A percentile compares a stretch with the other conserved stretches of the same genome.
Evolutionary conservation across 768 basidiomycete species (phyloP).

Genomic region (Krasilnikovozyma curviuscula): DNA sequence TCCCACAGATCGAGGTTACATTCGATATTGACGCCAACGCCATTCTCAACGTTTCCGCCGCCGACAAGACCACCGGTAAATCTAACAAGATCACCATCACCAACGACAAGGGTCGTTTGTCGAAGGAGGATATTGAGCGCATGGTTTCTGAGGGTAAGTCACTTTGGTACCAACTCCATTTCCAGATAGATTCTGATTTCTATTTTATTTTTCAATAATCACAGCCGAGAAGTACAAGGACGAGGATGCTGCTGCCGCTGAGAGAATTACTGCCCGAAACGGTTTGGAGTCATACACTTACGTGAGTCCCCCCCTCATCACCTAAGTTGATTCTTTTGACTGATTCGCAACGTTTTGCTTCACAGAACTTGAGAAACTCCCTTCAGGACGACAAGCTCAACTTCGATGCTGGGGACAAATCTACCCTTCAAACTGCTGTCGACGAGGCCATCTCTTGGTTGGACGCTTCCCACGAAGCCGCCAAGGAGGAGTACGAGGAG

Average conservation of each 20-base stretch:
- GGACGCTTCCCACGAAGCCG: slow-evolving; percentile 66
- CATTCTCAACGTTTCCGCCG: slow-evolving; percentile 84
- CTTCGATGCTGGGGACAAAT: slow-evolving; percentile 67
- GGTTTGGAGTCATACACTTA: slow-evolving; percentile 81
- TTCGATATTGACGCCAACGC: slow-evolving; percentile 94
- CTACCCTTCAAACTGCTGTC: slow-evolving; percentile 57
- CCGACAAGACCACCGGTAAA: slow-evolving; percentile 94
- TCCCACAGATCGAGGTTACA: slow-evolving; percentile 91
- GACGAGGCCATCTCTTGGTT: slow-evolving; percentile 71
- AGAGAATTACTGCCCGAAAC: slow-evolving; percentile 73
- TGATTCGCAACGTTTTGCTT: too few relatives aligned
- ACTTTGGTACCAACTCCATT: slow-evolving; percentile 21
- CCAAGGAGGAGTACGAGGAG: slow-evolving; percentile 80
- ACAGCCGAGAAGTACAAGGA: slow-evolving; percentile 50
- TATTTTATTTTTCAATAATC: background rate
- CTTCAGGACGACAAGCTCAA: slow-evolving; percentile 66
- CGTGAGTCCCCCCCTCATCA: too few relatives aligned
- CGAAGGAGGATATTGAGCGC: slow-evolving; percentile 94
- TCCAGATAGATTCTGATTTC: background rate
- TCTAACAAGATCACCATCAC: slow-evolving; percentile 84
- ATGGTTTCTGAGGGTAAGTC: slow-evolving; percentile 93
- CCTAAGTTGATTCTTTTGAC: too few relatives aligned
- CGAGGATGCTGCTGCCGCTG: slow-evolving; percentile 59
- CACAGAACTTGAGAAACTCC: slow-evolving; percentile 84
- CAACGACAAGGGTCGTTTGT: slow-evolving; percentile 90